These are phyloP conservation scores for Coniosporium apollinis DNA, from an alignment of 495 filamentous ascomycete species.

Conservation along the genomic window DNA sequence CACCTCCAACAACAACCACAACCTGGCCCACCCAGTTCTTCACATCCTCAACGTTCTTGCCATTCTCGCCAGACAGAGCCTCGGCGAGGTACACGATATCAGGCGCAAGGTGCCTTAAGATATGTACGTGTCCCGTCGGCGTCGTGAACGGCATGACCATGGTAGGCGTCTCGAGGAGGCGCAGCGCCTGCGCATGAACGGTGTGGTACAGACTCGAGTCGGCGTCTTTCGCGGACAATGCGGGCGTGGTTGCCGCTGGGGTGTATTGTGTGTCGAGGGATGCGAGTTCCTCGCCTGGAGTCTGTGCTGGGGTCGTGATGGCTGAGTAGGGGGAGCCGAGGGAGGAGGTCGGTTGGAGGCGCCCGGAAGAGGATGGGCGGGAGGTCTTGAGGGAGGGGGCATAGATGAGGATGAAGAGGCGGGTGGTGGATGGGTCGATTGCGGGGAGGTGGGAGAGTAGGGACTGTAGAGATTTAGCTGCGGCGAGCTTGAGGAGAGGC, in stretches of 20 bases:
- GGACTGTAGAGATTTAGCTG: constrained; percentile 36
- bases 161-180: constrained; percentile 62
- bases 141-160: constrained; percentile 83
- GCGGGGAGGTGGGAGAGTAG: constrained; percentile 76
- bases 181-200: constrained; percentile 55
- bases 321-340: constrained; percentile 78
- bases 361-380: constrained; percentile 29
- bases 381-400: constrained; percentile 52
- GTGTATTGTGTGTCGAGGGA: constrained; percentile 28
- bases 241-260: constrained; percentile 10
- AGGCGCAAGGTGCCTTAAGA: constrained; percentile 67
- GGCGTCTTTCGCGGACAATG: constrained; percentile 20
- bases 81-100: constrained; percentile 75
- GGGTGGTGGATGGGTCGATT: constrained; percentile 46
- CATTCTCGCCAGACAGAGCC: constrained; percentile 33
- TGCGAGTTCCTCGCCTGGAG: constrained; percentile 45
- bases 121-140: constrained; percentile 55
- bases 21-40: constrained; percentile 66
- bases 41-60: constrained; percentile 17
- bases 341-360: constrained; percentile 28
- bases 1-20: constrained; percentile 67
- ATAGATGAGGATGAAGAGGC: constrained; percentile 79
- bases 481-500: constrained; percentile 12
- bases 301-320: constrained; percentile 56
- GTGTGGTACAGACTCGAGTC: constrained; percentile 48